A percentile compares a stretch with the other conserved stretches of the same genome.
phyloP scores from a whole-genome alignment of 768 basidiomycete species.

The Lactarius psammicola region DNA sequence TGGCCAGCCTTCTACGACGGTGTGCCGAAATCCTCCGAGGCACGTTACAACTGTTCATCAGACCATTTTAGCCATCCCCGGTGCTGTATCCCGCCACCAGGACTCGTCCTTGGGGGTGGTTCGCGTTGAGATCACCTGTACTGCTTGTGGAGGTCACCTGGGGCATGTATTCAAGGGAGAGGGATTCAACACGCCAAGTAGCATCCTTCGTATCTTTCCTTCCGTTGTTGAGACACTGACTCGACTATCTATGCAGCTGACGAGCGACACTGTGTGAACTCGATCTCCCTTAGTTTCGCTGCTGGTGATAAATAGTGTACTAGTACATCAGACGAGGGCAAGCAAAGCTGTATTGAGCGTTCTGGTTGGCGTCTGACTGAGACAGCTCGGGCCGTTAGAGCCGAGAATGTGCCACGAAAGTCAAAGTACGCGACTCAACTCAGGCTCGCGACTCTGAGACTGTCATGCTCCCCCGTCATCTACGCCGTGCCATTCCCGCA shows the following conservation, averaged over 20 bases:
- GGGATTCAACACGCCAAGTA: slow-evolving; percentile 75
- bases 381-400: not conserved
- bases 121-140: slow-evolving; percentile 84
- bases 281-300: slow-evolving; percentile 76
- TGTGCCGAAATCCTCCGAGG: slow-evolving; percentile 33
- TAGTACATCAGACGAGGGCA: not conserved
- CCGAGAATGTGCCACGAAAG: not conserved
- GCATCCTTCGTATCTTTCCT: not conserved
- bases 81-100: slow-evolving; percentile 77
- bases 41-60: slow-evolving; percentile 5
- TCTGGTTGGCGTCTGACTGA: no score
- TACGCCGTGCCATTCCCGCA: slow-evolving; percentile 40
- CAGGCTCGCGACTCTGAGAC: not conserved
- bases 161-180: slow-evolving; percentile 97
- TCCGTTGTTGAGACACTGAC: slow-evolving; percentile 3
- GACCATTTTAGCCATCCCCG: slow-evolving; percentile 69
- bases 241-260: slow-evolving; percentile 47
- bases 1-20: slow-evolving; percentile 99
- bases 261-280: slow-evolving; percentile 90
- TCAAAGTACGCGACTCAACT: not conserved
- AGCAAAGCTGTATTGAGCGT: not conserved
- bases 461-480: slow-evolving; percentile 49
- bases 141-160: slow-evolving; percentile 89
- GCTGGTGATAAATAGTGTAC: slow-evolving; percentile 39
- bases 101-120: slow-evolving; percentile 65